Evolutionary conservation across 225 moss, liverwort and hornwort species (phyloP), one percentile per base, ranked within the genome.

Genomic region (Takakia lepidozioides): DNA sequence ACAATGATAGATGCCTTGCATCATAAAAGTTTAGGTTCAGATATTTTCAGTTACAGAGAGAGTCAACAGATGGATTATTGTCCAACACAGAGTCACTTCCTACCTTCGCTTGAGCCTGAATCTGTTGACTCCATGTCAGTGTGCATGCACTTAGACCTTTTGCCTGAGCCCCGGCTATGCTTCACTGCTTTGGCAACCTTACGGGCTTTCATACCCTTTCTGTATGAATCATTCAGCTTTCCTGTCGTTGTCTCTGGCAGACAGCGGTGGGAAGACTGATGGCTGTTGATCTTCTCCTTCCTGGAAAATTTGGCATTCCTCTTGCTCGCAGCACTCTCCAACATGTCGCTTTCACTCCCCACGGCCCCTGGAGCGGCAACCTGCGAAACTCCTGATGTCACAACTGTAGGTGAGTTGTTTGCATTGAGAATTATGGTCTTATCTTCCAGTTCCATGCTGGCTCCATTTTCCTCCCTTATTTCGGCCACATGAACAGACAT

Each of bases 131-230:
- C 72, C 43, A 76, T 53, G 6, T 76, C 72, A 22, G 65, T 52
- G 38, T 69, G 76, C 61, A 72, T 82, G 24, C 81, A 65, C 43
- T 82, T 82, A 14, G 62, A 45, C 22, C 69, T 65, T 40, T 69
- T 58, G 19, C 49, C 61, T 19, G 61, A 62, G 15, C 61, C 55
- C 27, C 69, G 76, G 55, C 59, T 61, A 8, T 62, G 58, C 35
- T 72, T 72, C 36, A 72, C 62, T 56, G 68, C 71, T 44, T 75
- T 81, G 18, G 65, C 68, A 54, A 60, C 68, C 51, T 48, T 73
- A 35, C 56, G 61, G 51, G 81, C 59, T 71, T 48, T 79, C 54
- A 71, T 69, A 24, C 55, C 70, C 58, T 72, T 69, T 3, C 51
- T 29, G 46, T 71, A 72, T 37, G 68, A 48, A 38, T 86, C 70